phyloP scores from a whole-genome alignment of 345 rosid species.

The Salix udensis region DNA sequence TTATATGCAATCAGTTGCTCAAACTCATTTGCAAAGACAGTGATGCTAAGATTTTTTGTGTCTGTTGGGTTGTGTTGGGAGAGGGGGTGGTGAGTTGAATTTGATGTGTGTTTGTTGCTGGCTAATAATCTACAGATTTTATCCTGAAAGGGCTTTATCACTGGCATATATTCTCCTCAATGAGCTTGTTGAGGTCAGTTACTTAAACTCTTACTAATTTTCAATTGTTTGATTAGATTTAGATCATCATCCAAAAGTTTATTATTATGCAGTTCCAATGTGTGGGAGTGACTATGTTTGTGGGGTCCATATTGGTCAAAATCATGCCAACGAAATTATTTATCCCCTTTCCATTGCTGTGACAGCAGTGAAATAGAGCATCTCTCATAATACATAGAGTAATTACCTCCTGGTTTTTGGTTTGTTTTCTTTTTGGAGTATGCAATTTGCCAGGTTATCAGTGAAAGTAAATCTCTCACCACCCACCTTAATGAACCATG shows the following conservation, averaged over 20 bases:
- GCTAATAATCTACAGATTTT: slow-evolving; percentile 50
- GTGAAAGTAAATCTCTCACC: too few species aligned
- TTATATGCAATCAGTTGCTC: not conserved
- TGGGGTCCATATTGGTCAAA: not conserved
- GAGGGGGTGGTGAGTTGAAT: too few species aligned
- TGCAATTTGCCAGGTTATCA: too few species aligned
- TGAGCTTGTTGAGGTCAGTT: slow-evolving; percentile 71
- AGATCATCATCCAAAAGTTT: not conserved
- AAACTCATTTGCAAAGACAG: not conserved
- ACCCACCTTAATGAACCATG: too few species aligned
- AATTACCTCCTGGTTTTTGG: not conserved
- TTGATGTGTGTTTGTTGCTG: not conserved
- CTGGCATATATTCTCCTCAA: slow-evolving; percentile 61
- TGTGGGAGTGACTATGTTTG: not conserved
- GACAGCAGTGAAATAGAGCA: not conserved
- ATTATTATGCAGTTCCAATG: not conserved
- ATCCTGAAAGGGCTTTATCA: slow-evolving; percentile 71
- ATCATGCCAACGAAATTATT: not conserved
- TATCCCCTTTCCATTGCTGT: not conserved
- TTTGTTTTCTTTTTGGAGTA: too few species aligned
- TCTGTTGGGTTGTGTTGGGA: not conserved
- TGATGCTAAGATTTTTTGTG: not conserved
- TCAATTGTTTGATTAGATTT: not conserved
- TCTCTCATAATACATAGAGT: slow-evolving; percentile 2
- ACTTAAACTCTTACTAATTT: not conserved